Conservation (phyloP, 306 rosid species). For the Lathyrus oleraceus region DNA sequence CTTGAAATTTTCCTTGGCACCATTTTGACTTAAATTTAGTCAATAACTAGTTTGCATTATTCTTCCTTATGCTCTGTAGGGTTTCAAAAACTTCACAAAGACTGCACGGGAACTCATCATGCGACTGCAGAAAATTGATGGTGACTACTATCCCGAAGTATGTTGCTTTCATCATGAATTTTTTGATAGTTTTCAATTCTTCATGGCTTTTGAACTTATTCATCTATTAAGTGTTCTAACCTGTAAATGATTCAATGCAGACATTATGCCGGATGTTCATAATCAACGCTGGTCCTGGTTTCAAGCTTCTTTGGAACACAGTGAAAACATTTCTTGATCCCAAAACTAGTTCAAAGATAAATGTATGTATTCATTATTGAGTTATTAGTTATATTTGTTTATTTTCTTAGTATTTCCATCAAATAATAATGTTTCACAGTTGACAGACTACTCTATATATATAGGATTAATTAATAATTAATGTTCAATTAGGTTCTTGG, state of each 20-base stretch:
- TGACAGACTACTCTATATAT: conserved; percentile 10
- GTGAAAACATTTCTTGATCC: conserved; percentile 87
- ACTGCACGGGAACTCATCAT: conserved; percentile 75
- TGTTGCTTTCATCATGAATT: conserved; percentile 7
- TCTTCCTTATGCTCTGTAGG: conserved; percentile 50
- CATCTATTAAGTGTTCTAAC: conserved; percentile 31
- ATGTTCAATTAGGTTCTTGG: conserved; percentile 73
- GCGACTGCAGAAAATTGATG: conserved; percentile 82
- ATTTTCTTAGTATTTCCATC: conserved; percentile 22
- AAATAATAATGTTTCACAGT: conserved; percentile 24
- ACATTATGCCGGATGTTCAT: conserved; percentile 81
- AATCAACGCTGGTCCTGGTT: conserved; percentile 92
- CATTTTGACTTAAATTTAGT: conserved; percentile 19
- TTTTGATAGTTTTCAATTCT: conserved; percentile 26
- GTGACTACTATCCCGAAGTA: conserved; percentile 96
- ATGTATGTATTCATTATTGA: conserved; percentile 58
- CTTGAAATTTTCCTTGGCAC: conserved; percentile 13
- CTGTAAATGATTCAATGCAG: conserved; percentile 49
- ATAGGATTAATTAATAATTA: conserved; percentile 30
- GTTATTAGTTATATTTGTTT: background rate
- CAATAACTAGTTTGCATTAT: conserved; percentile 11
- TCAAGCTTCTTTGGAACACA: conserved; percentile 87
- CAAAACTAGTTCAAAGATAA: conserved; percentile 81
- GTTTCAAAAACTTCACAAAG: conserved; percentile 77
- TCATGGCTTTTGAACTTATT: conserved; percentile 27